Evolutionary conservation across 1,139 yeast genomes (phyloP), one percentile per base, ranked within the genome.

Genomic region (Candida sp.): DNA sequence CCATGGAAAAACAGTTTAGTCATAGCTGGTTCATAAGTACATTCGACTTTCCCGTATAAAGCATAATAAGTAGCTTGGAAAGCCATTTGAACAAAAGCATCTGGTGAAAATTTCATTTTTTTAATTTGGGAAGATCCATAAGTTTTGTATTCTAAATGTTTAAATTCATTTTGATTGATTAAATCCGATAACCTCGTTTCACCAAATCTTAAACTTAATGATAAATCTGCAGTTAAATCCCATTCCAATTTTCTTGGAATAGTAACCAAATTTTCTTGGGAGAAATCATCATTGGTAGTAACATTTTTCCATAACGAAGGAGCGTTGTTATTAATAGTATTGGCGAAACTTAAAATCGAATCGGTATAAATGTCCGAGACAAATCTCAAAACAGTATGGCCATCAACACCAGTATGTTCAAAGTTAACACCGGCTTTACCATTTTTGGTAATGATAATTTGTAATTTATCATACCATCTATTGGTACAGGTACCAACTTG

Each of bases 11-110:
- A 90, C 46, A 73, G 73, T 62, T 90, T 90, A 2, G 97, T 90
- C 97, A 90, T 90, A 9, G 96, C 96, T 3, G 97, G 97, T 66
- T 90, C 97, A 63, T 90, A 90, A 11, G 96, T 88, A 54, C 95
- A 87, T 61, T 89, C 97, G 36, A 89, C 95, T 58, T 87, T 87
- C 38, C 97, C 97, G 60, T 90, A 90, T 42, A 90, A 75, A 0
- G 96, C 95, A 60, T 88, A 90, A 64, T 89, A 90, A 8, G 96
- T 89, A 4, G 95, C 89, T 64, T 90, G 97, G 73, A 89, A 89
- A 19, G 91, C 87, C 95, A 90, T 89, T 64, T 90, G 97, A 38
- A 87, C 86, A 65, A 87, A 90, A 0, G 97, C 97, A 71, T 90
- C 97, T 0, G 97, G 97, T 5, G 96, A 87, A 61, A 83, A 85